Evolutionary conservation across 1,284 basidiomycete genomes (phyloP), one percentile per base, ranked within the genome.

Genomic region (Uromyces viciae-fabae): DNA sequence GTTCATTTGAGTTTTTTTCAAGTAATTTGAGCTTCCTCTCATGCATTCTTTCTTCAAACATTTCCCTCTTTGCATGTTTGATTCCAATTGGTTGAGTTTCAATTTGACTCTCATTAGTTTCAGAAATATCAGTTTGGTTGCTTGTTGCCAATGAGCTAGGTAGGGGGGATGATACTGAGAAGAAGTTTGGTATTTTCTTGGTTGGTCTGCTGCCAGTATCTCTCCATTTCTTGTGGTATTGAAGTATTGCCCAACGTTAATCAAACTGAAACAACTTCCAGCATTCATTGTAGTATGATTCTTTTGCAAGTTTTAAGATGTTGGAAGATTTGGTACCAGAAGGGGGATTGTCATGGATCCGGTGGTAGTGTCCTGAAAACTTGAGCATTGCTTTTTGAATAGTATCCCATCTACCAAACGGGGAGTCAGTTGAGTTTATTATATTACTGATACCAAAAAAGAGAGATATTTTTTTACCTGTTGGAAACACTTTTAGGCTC

Each of bases 351-450:
- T 42, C n/a, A 15, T 42, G n/a, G 7, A 66, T n/a, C 33, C 43
- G 40, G 33, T 66, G 40, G 36, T 66, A 66, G n/a, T 25, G 43
- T 1, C 38, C 38, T 1, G 64, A 2, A 66, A 66, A 66, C 38
- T 66, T 66, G 38, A 66, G n/a, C 3, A 42, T 66, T n/a, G 38
- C 64, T n/a, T 66, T 66, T 66, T n/a, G 38, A 25, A 66, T 17
- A 8, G 28, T 17, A 42, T 66, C 64, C 64, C 64, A 66, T 9
- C 64, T 66, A 64, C n/a, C n/a, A 66, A 66, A 19, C 17, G 43
- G 43, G 3, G 19, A 11, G 14, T 60, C 8, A 60, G n/a, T n/a
- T n/a, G n/a, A n/a, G n/a, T n/a, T n/a, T n/a, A n/a, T n/a, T n/a
- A n/a, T n/a, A n/a, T n/a, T n/a, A n/a, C n/a, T n/a, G n/a, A 31